These are phyloP conservation scores for Monilinia laxa DNA, from an alignment of 2,329 filamentous ascomycete species.

Conservation along the genomic window DNA sequence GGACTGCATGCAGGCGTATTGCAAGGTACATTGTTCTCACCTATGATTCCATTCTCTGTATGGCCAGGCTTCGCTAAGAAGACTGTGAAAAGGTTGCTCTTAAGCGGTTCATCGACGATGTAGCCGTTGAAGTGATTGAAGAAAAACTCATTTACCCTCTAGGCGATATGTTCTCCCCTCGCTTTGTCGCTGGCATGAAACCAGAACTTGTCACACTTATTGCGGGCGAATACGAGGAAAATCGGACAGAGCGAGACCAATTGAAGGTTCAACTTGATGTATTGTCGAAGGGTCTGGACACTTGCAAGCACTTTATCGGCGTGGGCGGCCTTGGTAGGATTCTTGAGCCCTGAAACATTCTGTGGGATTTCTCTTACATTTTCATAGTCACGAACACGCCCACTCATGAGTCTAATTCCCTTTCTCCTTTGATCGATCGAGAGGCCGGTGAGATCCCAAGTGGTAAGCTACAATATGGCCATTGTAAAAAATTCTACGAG, in stretches of 20 bases:
- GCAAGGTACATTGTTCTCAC: conserved; percentile 39
- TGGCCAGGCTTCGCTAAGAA: conserved; percentile 30
- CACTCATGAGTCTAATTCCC: no score
- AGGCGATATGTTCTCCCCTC: conserved; percentile 44
- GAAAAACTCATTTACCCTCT: conserved; percentile 43
- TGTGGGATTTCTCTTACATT: not conserved
- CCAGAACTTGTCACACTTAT: conserved; percentile 42
- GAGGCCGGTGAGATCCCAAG: no score
- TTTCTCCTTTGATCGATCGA: no score
- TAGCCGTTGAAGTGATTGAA: conserved; percentile 48
- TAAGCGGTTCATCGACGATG: conserved; percentile 47
- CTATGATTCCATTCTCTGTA: not conserved
- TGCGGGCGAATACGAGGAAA: conserved; percentile 46
- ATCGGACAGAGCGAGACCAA: conserved; percentile 41
- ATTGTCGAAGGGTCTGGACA: conserved; percentile 43
- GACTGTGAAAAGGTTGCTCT: conserved; percentile 42
- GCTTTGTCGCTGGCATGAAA: conserved; percentile 43
- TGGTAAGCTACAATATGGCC: no score
- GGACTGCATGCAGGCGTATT: conserved; percentile 46
- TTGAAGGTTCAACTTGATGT: conserved; percentile 43
- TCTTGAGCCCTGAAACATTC: not conserved
- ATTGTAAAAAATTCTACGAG: no score
- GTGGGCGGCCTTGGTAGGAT: conserved; percentile 18
- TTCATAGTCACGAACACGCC: no score
- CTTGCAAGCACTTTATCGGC: conserved; percentile 30